These are phyloP conservation scores for Cystobasidium tubakii DNA, from an alignment of 768 basidiomycete species.

Conservation along the genomic window DNA sequence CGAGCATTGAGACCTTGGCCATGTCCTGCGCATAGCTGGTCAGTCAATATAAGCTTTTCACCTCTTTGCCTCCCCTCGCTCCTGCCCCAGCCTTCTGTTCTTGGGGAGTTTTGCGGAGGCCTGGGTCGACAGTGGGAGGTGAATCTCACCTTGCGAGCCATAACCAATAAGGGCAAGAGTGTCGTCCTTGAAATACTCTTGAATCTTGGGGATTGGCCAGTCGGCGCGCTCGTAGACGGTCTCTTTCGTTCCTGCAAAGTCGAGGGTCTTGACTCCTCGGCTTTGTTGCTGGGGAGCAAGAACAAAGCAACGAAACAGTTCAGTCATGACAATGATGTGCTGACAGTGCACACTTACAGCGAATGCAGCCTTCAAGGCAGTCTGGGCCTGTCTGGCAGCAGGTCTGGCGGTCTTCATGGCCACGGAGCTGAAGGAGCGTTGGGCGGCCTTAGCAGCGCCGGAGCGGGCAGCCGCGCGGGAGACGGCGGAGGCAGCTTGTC, in stretches of 20 bases:
- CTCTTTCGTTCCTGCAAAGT: slow-evolving; percentile 46
- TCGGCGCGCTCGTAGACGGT: slow-evolving; percentile 55
- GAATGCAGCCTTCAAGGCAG: slow-evolving; percentile 25
- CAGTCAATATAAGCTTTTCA: slow-evolving; percentile 1
- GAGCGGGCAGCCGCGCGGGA: slow-evolving; percentile 15
- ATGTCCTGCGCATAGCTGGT: slow-evolving; percentile 59
- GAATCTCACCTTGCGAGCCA: slow-evolving; percentile 65
- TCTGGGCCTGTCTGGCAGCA: slow-evolving; percentile 23
- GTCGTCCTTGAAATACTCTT: slow-evolving; percentile 99
- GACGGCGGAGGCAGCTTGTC: slow-evolving; percentile 17
- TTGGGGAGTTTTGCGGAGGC: background rate
- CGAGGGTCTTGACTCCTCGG: slow-evolving; percentile 45
- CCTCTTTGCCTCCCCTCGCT: background rate
- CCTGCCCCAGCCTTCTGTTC: background rate
- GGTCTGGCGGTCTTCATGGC: slow-evolving; percentile 7
- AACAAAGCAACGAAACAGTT: background rate
- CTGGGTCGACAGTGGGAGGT: background rate
- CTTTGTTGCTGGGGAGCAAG: background rate
- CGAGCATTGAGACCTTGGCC: slow-evolving; percentile 98
- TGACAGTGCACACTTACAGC: background rate
- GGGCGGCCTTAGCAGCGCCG: background rate
- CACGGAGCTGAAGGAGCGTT: slow-evolving; percentile 15
- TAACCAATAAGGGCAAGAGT: slow-evolving; percentile 98
- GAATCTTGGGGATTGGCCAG: slow-evolving; percentile 96
- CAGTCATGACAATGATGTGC: background rate